phyloP scores from a whole-genome alignment of 2,329 filamentous ascomycete genomes.

The Lachnellula arida region DNA sequence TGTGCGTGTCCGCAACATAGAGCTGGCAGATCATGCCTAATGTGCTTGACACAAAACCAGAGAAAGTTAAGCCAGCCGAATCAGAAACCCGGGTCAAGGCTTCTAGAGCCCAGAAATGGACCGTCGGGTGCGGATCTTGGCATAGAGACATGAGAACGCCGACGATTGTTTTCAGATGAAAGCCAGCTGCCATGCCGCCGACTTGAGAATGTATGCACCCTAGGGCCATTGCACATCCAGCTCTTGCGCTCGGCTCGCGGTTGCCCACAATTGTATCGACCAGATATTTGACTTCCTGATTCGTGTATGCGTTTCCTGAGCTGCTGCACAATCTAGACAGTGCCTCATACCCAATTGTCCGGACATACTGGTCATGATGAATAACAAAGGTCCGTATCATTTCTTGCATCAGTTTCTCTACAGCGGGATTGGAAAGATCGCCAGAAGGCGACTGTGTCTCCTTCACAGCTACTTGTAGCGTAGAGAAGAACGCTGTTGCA shows the following conservation, averaged over 20 bases:
- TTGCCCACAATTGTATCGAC: constrained; percentile 94
- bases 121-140: constrained; percentile 89
- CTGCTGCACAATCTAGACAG: constrained; percentile 72
- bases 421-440: constrained; percentile 66
- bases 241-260: constrained; percentile 85
- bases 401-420: constrained; percentile 81
- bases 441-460: constrained; percentile 72
- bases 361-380: constrained; percentile 79
- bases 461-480: constrained; percentile 77
- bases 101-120: constrained; percentile 95
- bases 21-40: constrained; percentile 92
- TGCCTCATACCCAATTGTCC: constrained; percentile 78
- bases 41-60: constrained; percentile 81
- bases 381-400: constrained; percentile 67
- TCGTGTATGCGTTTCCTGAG: constrained; percentile 85
- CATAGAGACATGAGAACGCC: constrained; percentile 96
- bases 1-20: constrained; percentile 88
- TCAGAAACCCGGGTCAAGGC: constrained; percentile 82
- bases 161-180: constrained; percentile 95
- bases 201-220: constrained; percentile 93
- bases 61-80: constrained; percentile 88
- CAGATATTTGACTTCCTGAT: constrained; percentile 81
- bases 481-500: constrained; percentile 72
- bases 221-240: constrained; percentile 89
- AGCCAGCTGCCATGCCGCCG: constrained; percentile 94